Evolutionary conservation across 2,329 filamentous ascomycete genomes (phyloP), one percentile per base, ranked within the genome.

Genomic region (Malbranchea cinnamomea): DNA sequence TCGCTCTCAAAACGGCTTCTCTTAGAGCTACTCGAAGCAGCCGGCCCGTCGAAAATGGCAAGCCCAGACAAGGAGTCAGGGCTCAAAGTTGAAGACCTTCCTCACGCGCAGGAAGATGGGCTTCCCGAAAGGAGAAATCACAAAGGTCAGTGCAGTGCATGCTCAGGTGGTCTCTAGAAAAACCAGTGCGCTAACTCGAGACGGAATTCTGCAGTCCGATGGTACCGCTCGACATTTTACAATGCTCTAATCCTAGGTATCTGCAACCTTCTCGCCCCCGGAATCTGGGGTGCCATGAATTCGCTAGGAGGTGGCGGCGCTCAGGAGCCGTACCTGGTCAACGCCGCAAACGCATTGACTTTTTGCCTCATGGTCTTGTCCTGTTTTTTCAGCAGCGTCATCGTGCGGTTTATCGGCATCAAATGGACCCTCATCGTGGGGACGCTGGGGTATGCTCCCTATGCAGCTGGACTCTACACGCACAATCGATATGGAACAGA

Each of bases 221-320:
- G 76, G 76, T 68, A 80, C 44, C 69, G 73, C 15, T 76, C 73
- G 1, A 78, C 76, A 0, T 74, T 76, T 41, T 82, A 70, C 56
- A 81, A 82, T 54, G 73, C 77, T 29, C 67, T 74, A 18, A 68
- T 83, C 22, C 65, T 82, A 2, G 77, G 78, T 0, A 50, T 81
- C 6, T 79, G 73, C 52, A 79, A 78, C 45, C 68, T 82, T 37
- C 59, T 73, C 1, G 75, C 76, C 0, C 77, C 76, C 0, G 77
- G 77, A 1, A 75, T 81, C 37, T 81, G 76, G 76, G 67, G 63
- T 8, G 74, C 74, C 5, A 78, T 81, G 74, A 81, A 80, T 54
- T 73, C 68, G 0, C 63, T 82, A 0, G 77, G 77, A 6, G 78
- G 74, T 1, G 78, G 77, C 28, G 78, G 78, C 2, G 63, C 68